Percentiles rank a stretch among this genome's conserved stretches.
These are phyloP conservation scores for Thymus mandschuricus DNA, from an alignment of 257 asterid genomes.

Conservation along the genomic window DNA sequence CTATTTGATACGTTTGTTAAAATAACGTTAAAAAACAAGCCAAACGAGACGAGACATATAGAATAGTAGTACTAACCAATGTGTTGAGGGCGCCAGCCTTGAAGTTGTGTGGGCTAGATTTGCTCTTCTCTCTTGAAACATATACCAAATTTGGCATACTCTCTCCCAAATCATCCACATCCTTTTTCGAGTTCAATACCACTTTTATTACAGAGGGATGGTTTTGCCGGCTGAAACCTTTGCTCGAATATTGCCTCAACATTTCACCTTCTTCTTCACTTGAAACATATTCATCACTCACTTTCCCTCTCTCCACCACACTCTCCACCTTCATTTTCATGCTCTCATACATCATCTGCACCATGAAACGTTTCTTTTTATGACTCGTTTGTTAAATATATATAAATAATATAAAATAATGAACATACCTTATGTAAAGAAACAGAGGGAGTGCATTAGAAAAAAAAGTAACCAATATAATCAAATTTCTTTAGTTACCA, in stretches of 20 bases:
- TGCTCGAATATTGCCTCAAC: conserved; percentile 39
- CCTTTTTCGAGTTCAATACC: conserved; percentile 38
- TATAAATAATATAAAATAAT: too few species aligned
- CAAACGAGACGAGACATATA: too few species aligned
- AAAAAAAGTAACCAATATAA: too few species aligned
- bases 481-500: too few species aligned
- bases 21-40: too few species aligned
- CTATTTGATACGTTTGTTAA: too few species aligned
- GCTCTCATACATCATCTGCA: conserved; percentile 51
- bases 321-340: conserved; percentile 52
- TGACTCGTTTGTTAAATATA: too few species aligned
- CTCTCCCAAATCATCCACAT: conserved; percentile 27
- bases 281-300: conserved; percentile 42
- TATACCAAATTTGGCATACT: conserved; percentile 71
- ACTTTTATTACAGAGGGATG: conserved; percentile 61
- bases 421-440: too few species aligned
- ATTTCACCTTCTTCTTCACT: conserved; percentile 38
- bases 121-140: conserved; percentile 65
- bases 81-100: conserved; percentile 89
- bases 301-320: conserved; percentile 42
- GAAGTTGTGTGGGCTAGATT: conserved; percentile 53
- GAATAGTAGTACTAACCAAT: conserved; percentile 38
- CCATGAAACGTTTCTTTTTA: not conserved
- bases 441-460: too few species aligned
- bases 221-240: conserved; percentile 45